Percentiles rank a stretch among this genome's conserved stretches.
phyloP scores from a whole-genome alignment of 306 rosid species.

The Casuarina glauca region DNA sequence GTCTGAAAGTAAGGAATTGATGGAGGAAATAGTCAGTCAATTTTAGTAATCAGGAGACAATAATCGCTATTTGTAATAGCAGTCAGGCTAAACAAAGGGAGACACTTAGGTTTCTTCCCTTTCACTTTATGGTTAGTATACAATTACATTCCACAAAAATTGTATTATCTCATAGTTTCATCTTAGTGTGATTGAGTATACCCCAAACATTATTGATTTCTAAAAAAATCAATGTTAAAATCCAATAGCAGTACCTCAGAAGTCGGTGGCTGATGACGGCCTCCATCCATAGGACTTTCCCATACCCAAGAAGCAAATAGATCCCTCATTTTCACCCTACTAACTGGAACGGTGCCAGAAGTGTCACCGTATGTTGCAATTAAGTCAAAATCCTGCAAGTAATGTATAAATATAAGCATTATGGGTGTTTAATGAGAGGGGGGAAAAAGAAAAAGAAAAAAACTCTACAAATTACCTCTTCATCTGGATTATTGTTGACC shows the following conservation, averaged over 20 bases:
- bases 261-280: conserved; percentile 8
- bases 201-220: conserved; percentile 9
- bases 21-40: conserved; percentile 27
- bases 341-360: conserved; percentile 62
- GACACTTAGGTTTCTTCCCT: not conserved
- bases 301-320: conserved; percentile 88
- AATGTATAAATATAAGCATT: conserved; percentile 36
- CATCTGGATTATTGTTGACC: conserved; percentile 46
- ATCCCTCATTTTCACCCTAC: conserved; percentile 76
- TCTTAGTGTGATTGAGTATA: conserved; percentile 1
- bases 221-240: conserved; percentile 1
- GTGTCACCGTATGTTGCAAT: conserved; percentile 72
- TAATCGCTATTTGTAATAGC: conserved; percentile 13
- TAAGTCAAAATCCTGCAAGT: conserved; percentile 75
- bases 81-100: conserved; percentile 20
- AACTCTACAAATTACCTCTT: conserved; percentile 52
- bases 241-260: conserved; percentile 53
- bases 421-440: conserved; percentile 5
- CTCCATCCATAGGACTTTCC: conserved; percentile 66
- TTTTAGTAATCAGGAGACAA: conserved; percentile 11
- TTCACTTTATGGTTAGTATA: not conserved
- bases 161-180: not conserved
- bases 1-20: conserved; percentile 42
- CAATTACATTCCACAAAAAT: not conserved
- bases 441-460: conserved; percentile 9